These are phyloP conservation scores for Coniferiporia sulphurascens DNA, from an alignment of 1,284 basidiomycete species.

Conservation along the genomic window DNA sequence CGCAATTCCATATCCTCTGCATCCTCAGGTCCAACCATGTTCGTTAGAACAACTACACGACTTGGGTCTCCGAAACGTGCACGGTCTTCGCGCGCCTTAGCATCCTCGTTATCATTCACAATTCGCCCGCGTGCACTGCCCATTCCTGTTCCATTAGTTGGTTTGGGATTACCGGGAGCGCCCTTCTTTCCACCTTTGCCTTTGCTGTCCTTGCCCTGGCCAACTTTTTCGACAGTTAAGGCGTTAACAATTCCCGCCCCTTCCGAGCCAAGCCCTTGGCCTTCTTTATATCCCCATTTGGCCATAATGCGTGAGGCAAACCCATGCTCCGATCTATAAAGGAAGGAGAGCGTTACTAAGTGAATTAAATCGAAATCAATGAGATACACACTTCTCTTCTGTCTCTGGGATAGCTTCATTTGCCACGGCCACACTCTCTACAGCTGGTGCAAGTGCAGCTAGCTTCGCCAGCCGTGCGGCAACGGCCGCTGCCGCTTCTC, in stretches of 20 bases:
- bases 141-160: constrained; percentile 30
- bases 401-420: constrained; percentile 25
- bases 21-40: constrained; percentile 80
- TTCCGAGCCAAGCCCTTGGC: constrained; percentile 82
- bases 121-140: constrained; percentile 77
- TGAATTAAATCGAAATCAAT: neutral
- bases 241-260: constrained; percentile 86
- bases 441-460: constrained; percentile 35
- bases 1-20: constrained; percentile 81
- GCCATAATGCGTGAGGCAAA: constrained; percentile 83
- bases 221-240: constrained; percentile 70
- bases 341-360: constrained; percentile 2
- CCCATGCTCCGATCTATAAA: constrained; percentile 54
- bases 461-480: constrained; percentile 66
- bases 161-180: constrained; percentile 22
- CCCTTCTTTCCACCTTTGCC: constrained; percentile 32
- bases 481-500: constrained; percentile 76
- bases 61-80: constrained; percentile 84
- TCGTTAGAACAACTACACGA: constrained; percentile 81
- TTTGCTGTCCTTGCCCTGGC: constrained; percentile 37
- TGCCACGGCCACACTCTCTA: constrained; percentile 21
- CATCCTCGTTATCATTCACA: constrained; percentile 81
- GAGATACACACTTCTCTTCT: constrained; percentile 6
- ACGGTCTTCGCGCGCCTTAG: constrained; percentile 64
- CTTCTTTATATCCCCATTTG: constrained; percentile 93